These are phyloP conservation scores for Castanea mollissima DNA, from an alignment of 306 rosid species.

Conservation along the genomic window DNA sequence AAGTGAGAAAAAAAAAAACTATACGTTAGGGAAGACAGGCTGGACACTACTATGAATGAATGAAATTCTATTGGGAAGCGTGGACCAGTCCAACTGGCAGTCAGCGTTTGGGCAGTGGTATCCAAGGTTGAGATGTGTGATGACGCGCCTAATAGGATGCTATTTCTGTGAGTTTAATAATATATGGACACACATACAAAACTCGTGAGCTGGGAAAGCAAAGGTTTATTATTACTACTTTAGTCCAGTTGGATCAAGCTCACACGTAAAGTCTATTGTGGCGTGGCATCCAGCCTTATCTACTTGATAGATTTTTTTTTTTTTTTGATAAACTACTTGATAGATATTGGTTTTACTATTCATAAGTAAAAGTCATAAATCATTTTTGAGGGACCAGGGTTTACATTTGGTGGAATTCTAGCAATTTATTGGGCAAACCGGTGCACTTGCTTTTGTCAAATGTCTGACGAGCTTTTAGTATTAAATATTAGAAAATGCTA, in stretches of 20 bases:
- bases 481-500: too few relatives aligned
- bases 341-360: too few relatives aligned
- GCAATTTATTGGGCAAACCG: too few relatives aligned
- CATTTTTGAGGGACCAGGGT: too few relatives aligned
- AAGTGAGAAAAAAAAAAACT: background rate
- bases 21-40: slow-evolving; percentile 63
- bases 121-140: slow-evolving; percentile 57
- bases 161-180: too few relatives aligned
- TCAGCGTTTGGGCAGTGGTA: slow-evolving; percentile 31
- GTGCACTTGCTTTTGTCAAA: too few relatives aligned
- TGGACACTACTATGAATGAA: slow-evolving; percentile 37
- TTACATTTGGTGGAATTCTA: too few relatives aligned
- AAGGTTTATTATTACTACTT: background rate
- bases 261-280: slow-evolving; percentile 2
- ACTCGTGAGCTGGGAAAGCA: slow-evolving; percentile 42
- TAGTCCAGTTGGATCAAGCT: slow-evolving; percentile 31
- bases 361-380: too few relatives aligned
- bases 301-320: too few relatives aligned
- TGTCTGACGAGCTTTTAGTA: too few relatives aligned
- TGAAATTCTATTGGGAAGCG: slow-evolving; percentile 58
- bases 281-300: background rate
- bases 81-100: slow-evolving; percentile 59
- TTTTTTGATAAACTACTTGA: too few relatives aligned
- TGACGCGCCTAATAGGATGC: slow-evolving; percentile 25
- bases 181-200: background rate